phyloP scores from a whole-genome alignment of 1,284 basidiomycete species.

The Microstroma glucosiphilum region DNA sequence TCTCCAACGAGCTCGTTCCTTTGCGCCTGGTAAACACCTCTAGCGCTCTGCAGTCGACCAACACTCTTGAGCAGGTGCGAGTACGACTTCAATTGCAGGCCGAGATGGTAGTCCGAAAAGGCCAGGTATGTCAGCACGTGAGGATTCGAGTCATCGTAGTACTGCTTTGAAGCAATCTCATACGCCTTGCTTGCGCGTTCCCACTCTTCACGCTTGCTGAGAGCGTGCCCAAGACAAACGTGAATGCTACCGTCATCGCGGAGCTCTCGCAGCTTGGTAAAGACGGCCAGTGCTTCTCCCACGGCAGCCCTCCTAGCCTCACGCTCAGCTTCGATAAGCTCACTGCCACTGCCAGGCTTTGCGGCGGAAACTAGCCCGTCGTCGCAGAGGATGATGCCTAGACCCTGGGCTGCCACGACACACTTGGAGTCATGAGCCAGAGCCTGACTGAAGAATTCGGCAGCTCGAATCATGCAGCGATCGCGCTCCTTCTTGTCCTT shows the following conservation, averaged over 20 bases:
- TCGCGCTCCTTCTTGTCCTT: conserved; percentile 32
- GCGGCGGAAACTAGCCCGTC: conserved; percentile 35
- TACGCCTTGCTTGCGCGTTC: conserved; percentile 45
- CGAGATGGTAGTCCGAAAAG: conserved; percentile 41
- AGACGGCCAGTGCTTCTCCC: conserved; percentile 41
- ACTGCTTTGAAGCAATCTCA: conserved; percentile 39
- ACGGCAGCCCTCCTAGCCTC: conserved; percentile 26
- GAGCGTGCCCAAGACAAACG: conserved; percentile 47
- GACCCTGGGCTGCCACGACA: conserved; percentile 47
- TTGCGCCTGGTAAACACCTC: conserved; percentile 11
- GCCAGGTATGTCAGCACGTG: conserved; percentile 43
- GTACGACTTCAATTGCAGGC: conserved; percentile 33
- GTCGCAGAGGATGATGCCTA: conserved; percentile 46
- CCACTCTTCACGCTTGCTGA: conserved; percentile 46
- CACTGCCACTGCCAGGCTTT: conserved; percentile 16
- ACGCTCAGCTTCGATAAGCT: conserved; percentile 23
- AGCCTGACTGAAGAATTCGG: conserved; percentile 48
- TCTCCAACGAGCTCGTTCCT: background rate
- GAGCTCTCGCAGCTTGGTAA: conserved; percentile 44
- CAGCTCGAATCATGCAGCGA: conserved; percentile 43
- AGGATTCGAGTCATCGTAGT: conserved; percentile 24
- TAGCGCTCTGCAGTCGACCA: conserved; percentile 31
- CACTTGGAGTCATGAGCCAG: conserved; percentile 31
- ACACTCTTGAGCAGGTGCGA: conserved; percentile 28
- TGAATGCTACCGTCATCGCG: conserved; percentile 46